Conservation (phyloP, 495 filamentous ascomycete genomes). For the Apodospora peruviana region DNA sequence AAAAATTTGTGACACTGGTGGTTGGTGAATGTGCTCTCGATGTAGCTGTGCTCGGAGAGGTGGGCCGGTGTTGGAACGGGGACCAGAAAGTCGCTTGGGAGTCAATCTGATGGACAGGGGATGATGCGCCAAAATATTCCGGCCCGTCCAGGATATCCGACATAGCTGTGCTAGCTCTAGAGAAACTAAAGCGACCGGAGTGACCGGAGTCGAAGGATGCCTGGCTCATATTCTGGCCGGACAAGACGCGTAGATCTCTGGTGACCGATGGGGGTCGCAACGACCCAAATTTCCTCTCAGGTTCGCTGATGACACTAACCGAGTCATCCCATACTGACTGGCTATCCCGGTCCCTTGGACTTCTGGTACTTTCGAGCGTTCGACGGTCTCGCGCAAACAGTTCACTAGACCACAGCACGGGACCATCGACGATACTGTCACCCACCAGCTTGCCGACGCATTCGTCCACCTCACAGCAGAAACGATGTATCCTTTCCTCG, state of each 20-base stretch:
- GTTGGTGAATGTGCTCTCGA: slow-evolving; percentile 52
- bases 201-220: slow-evolving; percentile 66
- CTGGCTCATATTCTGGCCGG: slow-evolving; percentile 51
- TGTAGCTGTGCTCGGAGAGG: slow-evolving; percentile 53
- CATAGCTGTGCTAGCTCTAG: slow-evolving; percentile 48
- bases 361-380: slow-evolving; percentile 62
- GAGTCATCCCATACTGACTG: slow-evolving; percentile 47
- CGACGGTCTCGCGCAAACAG: slow-evolving; percentile 76
- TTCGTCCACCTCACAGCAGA: slow-evolving; percentile 83
- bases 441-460: slow-evolving; percentile 85
- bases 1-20: slow-evolving; percentile 46
- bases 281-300: slow-evolving; percentile 33
- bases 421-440: slow-evolving; percentile 77
- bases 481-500: slow-evolving; percentile 91
- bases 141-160: slow-evolving; percentile 63
- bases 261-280: slow-evolving; percentile 30
- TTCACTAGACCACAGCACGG: slow-evolving; percentile 89
- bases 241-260: slow-evolving; percentile 48
- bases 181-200: slow-evolving; percentile 52
- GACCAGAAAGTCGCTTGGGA: slow-evolving; percentile 86
- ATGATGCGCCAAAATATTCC: slow-evolving; percentile 62
- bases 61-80: slow-evolving; percentile 61
- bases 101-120: slow-evolving; percentile 68
- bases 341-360: slow-evolving; percentile 26
- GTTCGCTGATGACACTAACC: slow-evolving; percentile 51